These are phyloP conservation scores for Starmerella stellata DNA, from an alignment of 805 yeast species.

Conservation along the genomic window DNA sequence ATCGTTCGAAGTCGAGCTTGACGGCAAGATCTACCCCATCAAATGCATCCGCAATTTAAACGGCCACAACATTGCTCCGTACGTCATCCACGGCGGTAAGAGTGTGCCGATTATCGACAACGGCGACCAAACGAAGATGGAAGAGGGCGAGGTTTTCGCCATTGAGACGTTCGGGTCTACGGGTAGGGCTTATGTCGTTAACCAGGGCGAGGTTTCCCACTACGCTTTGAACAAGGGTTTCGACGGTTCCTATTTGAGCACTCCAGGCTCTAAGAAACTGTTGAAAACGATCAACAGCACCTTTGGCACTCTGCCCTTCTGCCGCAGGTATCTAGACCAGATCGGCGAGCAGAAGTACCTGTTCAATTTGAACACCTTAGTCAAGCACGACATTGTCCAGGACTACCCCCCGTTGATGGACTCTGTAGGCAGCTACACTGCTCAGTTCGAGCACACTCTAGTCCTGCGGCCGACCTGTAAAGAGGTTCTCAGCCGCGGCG, in stretches of 20 bases:
- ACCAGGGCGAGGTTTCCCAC: constrained; percentile 87
- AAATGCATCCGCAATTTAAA: constrained; percentile 80
- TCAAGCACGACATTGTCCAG: constrained; percentile 68
- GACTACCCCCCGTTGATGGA: constrained; percentile 91
- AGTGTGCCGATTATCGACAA: constrained; percentile 91
- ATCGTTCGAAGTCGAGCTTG: constrained; percentile 76
- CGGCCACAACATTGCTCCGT: constrained; percentile 84
- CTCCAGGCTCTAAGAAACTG: constrained; percentile 52
- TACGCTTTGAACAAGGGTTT: constrained; percentile 49
- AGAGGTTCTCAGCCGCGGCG: constrained; percentile 91
- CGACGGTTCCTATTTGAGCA: constrained; percentile 32
- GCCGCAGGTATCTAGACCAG: constrained; percentile 84
- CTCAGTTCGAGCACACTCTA: constrained; percentile 91
- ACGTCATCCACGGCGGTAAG: constrained; percentile 80
- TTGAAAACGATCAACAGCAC: constrained; percentile 52
- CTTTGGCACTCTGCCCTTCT: constrained; percentile 91
- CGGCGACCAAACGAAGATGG: constrained; percentile 92
- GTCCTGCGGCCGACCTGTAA: constrained; percentile 76
- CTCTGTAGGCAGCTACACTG: constrained; percentile 70
- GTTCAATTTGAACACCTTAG: constrained; percentile 68
- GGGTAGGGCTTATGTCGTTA: constrained; percentile 75
- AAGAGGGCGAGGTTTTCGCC: constrained; percentile 95
- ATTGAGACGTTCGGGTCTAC: constrained; percentile 97
- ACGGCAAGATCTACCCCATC: constrained; percentile 70
- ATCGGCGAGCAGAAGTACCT: constrained; percentile 77